Evolutionary conservation across 2,329 filamentous ascomycete species (phyloP).

Genomic region (Lachnellula subtilissima): DNA sequence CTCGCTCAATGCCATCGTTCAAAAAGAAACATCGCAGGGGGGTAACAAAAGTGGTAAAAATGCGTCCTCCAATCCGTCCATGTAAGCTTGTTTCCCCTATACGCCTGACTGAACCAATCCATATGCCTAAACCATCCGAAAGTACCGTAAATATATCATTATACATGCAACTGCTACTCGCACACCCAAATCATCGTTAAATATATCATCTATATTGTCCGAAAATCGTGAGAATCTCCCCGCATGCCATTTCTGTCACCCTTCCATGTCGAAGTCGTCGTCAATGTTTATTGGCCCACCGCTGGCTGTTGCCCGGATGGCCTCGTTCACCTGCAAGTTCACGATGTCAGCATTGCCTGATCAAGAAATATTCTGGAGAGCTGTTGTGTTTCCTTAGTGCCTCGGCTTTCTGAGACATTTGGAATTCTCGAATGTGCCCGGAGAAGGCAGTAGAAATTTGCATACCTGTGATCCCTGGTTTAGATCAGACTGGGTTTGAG

Average conservation of each 20-base stretch:
- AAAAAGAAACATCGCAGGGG: not conserved
- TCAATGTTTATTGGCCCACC: not conserved
- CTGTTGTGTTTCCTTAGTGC: no score
- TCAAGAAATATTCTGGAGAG: no score
- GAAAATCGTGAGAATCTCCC: not conserved
- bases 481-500: not conserved
- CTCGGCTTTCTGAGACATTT: not conserved
- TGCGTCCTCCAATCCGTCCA: not conserved
- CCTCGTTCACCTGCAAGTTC: no score
- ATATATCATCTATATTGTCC: not conserved
- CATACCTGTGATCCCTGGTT: not conserved
- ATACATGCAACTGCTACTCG: not conserved
- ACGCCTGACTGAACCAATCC: no score
- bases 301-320: not conserved
- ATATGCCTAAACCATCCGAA: no score
- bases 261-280: conserved; percentile 1
- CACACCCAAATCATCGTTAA: not conserved
- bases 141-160: no score
- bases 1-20: not conserved
- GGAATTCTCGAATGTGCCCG: not conserved
- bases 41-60: not conserved
- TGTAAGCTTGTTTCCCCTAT: not conserved
- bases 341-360: no score
- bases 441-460: not conserved
- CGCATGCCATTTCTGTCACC: not conserved